Conservation (phyloP, 331 rosid genomes). For the Quercus phellos region DNA sequence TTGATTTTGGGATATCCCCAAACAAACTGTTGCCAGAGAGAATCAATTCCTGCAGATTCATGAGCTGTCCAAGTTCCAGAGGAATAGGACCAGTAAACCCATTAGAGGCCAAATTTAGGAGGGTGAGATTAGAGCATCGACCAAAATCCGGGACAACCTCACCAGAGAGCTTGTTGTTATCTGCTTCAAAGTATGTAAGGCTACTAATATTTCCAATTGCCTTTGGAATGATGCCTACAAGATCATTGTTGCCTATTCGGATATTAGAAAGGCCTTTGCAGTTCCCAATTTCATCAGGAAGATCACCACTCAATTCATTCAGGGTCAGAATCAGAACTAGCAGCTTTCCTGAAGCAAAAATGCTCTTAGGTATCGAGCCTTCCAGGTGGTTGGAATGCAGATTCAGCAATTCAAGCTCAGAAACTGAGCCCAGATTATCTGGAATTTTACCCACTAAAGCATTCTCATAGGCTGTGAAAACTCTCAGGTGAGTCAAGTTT, state of each 20-base stretch:
- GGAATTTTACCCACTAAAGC: constrained; percentile 69
- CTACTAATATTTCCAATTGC: constrained; percentile 85
- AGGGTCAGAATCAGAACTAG: constrained; percentile 82
- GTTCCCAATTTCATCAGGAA: constrained; percentile 78
- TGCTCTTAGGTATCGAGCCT: constrained; percentile 77
- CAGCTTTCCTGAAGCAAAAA: constrained; percentile 74
- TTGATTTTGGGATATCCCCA: constrained; percentile 74
- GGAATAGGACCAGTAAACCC: constrained; percentile 82
- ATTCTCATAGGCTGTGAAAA: constrained; percentile 90
- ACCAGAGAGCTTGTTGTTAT: constrained; percentile 80
- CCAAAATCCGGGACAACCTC: constrained; percentile 62
- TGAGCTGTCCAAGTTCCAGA: constrained; percentile 65
- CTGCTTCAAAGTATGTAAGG: constrained; percentile 96
- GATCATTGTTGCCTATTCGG: constrained; percentile 80
- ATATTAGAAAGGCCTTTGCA: constrained; percentile 70
- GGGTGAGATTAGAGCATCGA: constrained; percentile 77
- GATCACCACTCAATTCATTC: constrained; percentile 65
- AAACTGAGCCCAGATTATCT: constrained; percentile 60
- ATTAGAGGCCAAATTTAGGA: constrained; percentile 87
- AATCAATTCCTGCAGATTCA: constrained; percentile 90
- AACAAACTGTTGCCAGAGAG: constrained; percentile 71
- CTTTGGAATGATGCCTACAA: constrained; percentile 65
- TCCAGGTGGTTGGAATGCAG: constrained; percentile 84
- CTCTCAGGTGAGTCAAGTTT: constrained; percentile 65
- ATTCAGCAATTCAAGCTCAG: constrained; percentile 72